These are phyloP conservation scores for Starmerella cellae DNA, from an alignment of 805 yeast species.

Conservation along the genomic window DNA sequence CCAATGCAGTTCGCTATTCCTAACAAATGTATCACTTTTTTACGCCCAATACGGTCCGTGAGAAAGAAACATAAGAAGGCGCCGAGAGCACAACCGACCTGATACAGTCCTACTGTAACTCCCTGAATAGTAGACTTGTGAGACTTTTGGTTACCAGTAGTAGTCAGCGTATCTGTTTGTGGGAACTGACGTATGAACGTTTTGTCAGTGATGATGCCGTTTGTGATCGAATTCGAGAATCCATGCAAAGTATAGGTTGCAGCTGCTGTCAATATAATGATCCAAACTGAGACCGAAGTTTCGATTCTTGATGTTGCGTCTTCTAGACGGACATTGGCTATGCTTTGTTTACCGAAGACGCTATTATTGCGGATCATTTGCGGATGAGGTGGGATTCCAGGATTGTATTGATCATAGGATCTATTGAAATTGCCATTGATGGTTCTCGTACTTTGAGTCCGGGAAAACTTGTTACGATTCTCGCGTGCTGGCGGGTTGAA, in stretches of 20 bases:
- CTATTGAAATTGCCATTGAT: no score
- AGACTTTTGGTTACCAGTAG: conserved; percentile 5
- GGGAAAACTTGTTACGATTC: no score
- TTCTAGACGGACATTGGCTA: conserved; percentile 8
- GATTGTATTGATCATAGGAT: no score
- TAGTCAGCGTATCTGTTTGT: conserved; percentile 16
- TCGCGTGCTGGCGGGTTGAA: no score
- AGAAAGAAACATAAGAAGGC: conserved; percentile 43
- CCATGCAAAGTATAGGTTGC: conserved; percentile 31
- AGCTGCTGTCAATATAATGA: conserved; percentile 16
- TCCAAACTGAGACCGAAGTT: conserved; percentile 5
- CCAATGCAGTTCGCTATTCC: conserved; percentile 44
- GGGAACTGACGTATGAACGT: conserved; percentile 22
- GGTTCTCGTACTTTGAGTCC: no score
- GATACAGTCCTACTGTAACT: conserved; percentile 33
- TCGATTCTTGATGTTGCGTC: conserved; percentile 1
- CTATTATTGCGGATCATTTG: conserved; percentile 1
- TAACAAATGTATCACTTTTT: conserved; percentile 33
- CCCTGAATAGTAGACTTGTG: conserved; percentile 24
- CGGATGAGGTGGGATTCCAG: neutral
- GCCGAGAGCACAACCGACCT: conserved; percentile 57
- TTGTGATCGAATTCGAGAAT: conserved; percentile 62
- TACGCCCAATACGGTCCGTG: conserved; percentile 50
- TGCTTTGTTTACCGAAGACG: conserved; percentile 4
- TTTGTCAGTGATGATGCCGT: conserved; percentile 21